Conservation (phyloP, 1,284 basidiomycete genomes). For the Moniliophthora roreri region DNA sequence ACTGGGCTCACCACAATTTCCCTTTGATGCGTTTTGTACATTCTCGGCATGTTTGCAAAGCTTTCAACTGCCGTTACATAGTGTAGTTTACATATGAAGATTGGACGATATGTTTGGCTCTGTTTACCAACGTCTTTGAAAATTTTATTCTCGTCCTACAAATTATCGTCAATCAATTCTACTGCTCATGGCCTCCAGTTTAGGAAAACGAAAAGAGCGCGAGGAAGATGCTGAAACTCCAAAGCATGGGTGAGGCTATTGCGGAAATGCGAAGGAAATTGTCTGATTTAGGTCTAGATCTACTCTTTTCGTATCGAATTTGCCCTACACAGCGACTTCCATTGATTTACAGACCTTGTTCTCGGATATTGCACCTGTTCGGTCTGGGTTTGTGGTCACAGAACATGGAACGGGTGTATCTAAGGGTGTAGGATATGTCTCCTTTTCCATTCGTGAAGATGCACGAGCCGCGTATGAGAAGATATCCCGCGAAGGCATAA, state of each 20-base stretch:
- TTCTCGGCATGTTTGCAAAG: too few species aligned
- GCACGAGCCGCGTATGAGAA: conserved; percentile 75
- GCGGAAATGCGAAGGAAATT: not conserved
- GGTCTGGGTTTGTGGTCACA: conserved; percentile 92
- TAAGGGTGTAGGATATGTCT: conserved; percentile 98
- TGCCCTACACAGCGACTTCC: conserved; percentile 89
- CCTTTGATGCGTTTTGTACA: too few species aligned
- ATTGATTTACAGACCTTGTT: conserved; percentile 91
- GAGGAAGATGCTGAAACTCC: conserved; percentile 32
- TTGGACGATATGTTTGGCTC: not conserved
- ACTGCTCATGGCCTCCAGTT: conserved; percentile 24
- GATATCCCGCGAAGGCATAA: conserved; percentile 54
- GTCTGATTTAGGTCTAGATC: conserved; percentile 37
- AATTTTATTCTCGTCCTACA: not conserved
- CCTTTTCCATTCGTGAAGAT: conserved; percentile 89
- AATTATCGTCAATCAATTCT: too few species aligned
- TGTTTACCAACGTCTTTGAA: not conserved
- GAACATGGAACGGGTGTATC: conserved; percentile 79
- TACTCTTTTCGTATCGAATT: conserved; percentile 79
- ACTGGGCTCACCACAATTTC: too few species aligned
- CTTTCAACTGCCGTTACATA: too few species aligned
- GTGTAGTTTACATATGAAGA: too few species aligned
- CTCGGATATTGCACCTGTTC: conserved; percentile 93
- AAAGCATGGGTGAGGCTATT: conserved; percentile 36
- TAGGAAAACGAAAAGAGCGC: conserved; percentile 56